A percentile compares a stretch with the other conserved stretches of the same genome.
phyloP scores from a whole-genome alignment of 352 stramenopile species.

The Peronospora farinosa region DNA sequence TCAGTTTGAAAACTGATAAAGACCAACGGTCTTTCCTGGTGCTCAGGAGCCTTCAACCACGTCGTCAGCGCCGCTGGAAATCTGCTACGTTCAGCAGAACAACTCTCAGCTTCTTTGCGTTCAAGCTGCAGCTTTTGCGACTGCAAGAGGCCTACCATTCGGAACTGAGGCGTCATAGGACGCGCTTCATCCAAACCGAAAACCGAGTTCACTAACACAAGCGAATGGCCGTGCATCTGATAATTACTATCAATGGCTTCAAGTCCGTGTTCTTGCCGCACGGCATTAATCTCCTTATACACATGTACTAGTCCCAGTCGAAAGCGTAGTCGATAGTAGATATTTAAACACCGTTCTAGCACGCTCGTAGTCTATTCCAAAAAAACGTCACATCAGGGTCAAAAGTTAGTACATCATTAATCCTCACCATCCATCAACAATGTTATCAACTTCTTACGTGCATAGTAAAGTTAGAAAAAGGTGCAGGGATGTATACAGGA shows the following conservation, averaged over 20 bases:
- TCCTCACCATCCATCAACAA: background rate
- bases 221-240: conserved; percentile 43
- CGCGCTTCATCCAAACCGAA: conserved; percentile 79
- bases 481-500: conserved; percentile 69
- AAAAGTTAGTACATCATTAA: conserved; percentile 11
- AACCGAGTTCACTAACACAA: conserved; percentile 78
- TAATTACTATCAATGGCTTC: conserved; percentile 41
- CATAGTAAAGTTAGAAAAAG: conserved; percentile 79
- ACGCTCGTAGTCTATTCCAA: conserved; percentile 52
- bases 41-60: conserved; percentile 33
- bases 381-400: background rate
- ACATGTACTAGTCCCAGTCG: conserved; percentile 52
- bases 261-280: conserved; percentile 47
- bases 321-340: conserved; percentile 69
- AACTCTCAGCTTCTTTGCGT: conserved; percentile 11
- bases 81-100: conserved; percentile 15
- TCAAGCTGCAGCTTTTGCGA: conserved; percentile 27
- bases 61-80: conserved; percentile 33
- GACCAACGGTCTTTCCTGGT: conserved; percentile 33
- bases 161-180: conserved; percentile 68
- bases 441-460: conserved; percentile 36
- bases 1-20: conserved; percentile 56
- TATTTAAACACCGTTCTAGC: conserved; percentile 74
- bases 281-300: conserved; percentile 63
- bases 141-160: conserved; percentile 62